Conservation (phyloP, 345 rosid genomes). For the Gynandropsis gynandra region DNA sequence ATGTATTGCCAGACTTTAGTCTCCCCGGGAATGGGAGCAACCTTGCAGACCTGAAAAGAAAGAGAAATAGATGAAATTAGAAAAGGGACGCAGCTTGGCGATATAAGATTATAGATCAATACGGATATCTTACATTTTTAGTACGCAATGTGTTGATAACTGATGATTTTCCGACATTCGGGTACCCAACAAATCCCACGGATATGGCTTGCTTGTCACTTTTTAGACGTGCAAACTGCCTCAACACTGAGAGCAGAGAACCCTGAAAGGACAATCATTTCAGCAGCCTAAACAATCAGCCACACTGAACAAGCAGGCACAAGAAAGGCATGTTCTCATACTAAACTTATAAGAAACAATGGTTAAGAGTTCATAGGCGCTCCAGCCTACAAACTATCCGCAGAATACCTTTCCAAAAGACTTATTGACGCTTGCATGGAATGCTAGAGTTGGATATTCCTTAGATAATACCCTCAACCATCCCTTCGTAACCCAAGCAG, state of each 20-base stretch:
- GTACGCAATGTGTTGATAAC: slow-evolving; percentile 92
- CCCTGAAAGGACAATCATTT: slow-evolving; percentile 44
- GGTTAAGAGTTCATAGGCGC: not conserved
- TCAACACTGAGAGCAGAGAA: slow-evolving; percentile 77
- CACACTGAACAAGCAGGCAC: not conserved
- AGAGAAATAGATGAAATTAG: not conserved
- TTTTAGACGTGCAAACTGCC: slow-evolving; percentile 85
- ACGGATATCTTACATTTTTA: slow-evolving; percentile 49
- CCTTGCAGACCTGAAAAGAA: slow-evolving; percentile 79
- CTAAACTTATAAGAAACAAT: not conserved
- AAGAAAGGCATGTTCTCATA: not conserved
- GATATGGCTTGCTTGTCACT: slow-evolving; percentile 95
- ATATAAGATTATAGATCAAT: not conserved
- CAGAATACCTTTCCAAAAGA: slow-evolving; percentile 83
- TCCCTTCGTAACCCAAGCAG: slow-evolving; percentile 94
- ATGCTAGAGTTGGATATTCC: slow-evolving; percentile 91
- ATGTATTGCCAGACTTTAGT: slow-evolving; percentile 98
- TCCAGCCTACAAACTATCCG: not conserved
- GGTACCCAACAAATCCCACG: slow-evolving; percentile 94
- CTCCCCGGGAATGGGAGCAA: slow-evolving; percentile 98
- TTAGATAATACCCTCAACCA: slow-evolving; percentile 86
- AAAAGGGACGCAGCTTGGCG: not conserved
- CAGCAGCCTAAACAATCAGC: not conserved
- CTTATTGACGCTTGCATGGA: slow-evolving; percentile 89
- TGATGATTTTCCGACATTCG: slow-evolving; percentile 96